Percentiles rank a stretch among this genome's conserved stretches.
These are phyloP conservation scores for Groenewaldozyma auringiensis DNA, from an alignment of 1,139 yeast species.

Conservation along the genomic window DNA sequence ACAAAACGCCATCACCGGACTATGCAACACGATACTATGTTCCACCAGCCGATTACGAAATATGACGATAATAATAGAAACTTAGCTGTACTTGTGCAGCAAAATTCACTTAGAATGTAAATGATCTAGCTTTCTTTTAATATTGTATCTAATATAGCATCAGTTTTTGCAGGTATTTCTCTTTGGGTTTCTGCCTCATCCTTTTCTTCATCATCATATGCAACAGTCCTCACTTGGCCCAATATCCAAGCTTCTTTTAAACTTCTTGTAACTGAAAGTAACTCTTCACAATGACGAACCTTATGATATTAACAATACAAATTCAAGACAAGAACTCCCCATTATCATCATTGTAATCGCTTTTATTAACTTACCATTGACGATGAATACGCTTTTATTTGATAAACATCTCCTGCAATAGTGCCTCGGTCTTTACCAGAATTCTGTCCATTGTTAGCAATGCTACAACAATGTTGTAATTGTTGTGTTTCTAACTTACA, in stretches of 20 bases:
- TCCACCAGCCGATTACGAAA: no score
- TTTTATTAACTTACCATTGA: constrained; percentile 20
- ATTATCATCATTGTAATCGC: no score
- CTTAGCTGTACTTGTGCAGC: no score
- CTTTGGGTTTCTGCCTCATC: constrained; percentile 10
- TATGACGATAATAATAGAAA: no score
- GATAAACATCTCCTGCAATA: constrained; percentile 29
- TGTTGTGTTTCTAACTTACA: no score
- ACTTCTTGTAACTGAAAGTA: constrained; percentile 33
- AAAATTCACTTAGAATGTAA: no score
- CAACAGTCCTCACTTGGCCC: constrained; percentile 32
- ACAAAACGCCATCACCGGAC: no score
- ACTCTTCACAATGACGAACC: constrained; percentile 35
- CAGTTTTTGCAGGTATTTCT: constrained; percentile 12
- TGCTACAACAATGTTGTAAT: no score
- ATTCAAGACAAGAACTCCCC: background rate
- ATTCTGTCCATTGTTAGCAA: no score
- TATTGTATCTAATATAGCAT: constrained; percentile 22
- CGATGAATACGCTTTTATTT: constrained; percentile 30
- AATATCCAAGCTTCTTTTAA: constrained; percentile 38
- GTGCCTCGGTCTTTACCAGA: constrained; percentile 28
- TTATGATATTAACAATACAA: constrained; percentile 4
- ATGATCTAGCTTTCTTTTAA: constrained; percentile 14
- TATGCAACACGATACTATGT: no score
- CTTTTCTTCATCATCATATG: constrained; percentile 12